Percentiles rank a stretch among this genome's conserved stretches.
Evolutionary conservation across 257 asterid species (phyloP).

Genomic region (Ilex asprella): DNA sequence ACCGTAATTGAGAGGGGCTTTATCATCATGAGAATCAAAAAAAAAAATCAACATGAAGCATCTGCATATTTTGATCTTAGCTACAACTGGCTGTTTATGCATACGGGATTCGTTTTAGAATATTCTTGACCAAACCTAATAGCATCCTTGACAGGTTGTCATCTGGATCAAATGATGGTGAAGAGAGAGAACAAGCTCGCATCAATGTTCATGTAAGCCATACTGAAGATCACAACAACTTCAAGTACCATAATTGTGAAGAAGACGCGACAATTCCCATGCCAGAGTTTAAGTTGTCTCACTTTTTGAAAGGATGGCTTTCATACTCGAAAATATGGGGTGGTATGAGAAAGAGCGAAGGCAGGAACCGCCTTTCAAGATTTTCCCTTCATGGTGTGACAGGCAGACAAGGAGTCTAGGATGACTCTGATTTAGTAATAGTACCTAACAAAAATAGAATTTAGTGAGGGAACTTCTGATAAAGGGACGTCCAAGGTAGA

Average conservation of each 20-base stretch:
- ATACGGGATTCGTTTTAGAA: too few species aligned
- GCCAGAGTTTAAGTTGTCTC: conserved; percentile 19
- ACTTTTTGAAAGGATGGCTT: conserved; percentile 29
- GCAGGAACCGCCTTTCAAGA: background rate
- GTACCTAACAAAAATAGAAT: too few species aligned
- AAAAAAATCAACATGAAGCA: too few species aligned
- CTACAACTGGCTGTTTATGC: too few species aligned
- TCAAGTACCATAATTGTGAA: conserved; percentile 1
- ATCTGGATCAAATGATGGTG: conserved; percentile 10
- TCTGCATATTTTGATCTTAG: too few species aligned
- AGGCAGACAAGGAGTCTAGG: background rate
- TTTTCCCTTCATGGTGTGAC: conserved; percentile 5
- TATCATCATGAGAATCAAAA: too few species aligned
- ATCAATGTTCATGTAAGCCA: background rate
- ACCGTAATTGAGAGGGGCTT: background rate
- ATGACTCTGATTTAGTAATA: too few species aligned
- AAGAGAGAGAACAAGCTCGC: background rate
- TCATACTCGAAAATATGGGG: conserved; percentile 26
- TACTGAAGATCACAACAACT: conserved; percentile 13
- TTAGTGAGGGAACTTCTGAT: too few species aligned
- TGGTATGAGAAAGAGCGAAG: conserved; percentile 2
- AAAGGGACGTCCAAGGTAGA: too few species aligned
- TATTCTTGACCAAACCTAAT: too few species aligned
- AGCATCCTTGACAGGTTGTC: too few species aligned
- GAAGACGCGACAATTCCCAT: conserved; percentile 16